Evolutionary conservation across 306 rosid species (phyloP), one percentile per base, ranked within the genome.

Genomic region (Mimosa pudica): DNA sequence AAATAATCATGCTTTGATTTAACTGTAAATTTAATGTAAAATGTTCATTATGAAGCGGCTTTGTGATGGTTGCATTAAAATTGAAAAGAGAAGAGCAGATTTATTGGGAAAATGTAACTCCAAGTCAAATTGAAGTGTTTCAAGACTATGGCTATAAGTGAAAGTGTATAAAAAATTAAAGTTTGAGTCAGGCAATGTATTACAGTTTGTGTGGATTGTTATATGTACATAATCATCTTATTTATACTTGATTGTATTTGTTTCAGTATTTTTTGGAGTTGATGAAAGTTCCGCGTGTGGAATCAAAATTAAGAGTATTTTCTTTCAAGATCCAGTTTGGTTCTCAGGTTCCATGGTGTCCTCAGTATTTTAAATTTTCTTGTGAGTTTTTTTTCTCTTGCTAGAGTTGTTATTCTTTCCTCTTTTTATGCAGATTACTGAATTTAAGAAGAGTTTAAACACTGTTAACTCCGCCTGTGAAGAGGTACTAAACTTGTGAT

Each of bases 241-340:
- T 72, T 10, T 11, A 68, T 52, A 41, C 64, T 49, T 76, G 77
- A 41, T 65, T 75, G 58, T 70, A 10, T 46, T 45, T 87, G 78
- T 86, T 84, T 83, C 97, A 95, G 98, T 92, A 64, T 79, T 89
- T 94, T 84, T 69, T 94, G 91, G 98, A 94, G 93, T 86, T 84
- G 85, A 89, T 94, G 98, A 92, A 91, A 88, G 98, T 94, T 71
- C 97, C 98, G 32, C 88, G 97, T 70, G 97, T 91, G 85, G 97
- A 94, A 84, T 89, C 98, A 75, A 94, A 94, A 80, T 70, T 94
- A 77, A 89, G 97, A 91, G 97, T 94, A 46, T 94, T 94, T 83
- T 89, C 92, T 81, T 94, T 94, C 88, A 92, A 94, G 87, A 92
- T 94, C 83, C 97, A 92, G 88, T 94, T 88, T 79, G 74, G 86